Base-by-base conservation (phyloP, 352 stramenopile genomes). In the Plasmopara muralis region DNA sequence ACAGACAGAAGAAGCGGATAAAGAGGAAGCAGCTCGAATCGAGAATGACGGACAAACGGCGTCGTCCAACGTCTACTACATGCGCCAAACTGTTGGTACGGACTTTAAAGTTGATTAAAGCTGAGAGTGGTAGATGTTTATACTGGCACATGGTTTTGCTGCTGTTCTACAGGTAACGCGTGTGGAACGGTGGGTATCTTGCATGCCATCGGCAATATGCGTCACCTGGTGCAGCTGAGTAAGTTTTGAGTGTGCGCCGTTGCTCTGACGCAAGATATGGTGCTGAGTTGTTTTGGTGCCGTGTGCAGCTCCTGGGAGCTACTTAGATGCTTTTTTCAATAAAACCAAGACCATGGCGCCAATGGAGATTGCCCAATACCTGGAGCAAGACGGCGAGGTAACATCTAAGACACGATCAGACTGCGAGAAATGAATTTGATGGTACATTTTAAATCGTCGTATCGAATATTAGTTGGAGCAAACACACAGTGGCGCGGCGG, bases 151-250 rank as follows among this genome's bases (percentile, higher is more conserved):
- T n/a, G n/a, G 42, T 57, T 9, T 18, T 53, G 9, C 47, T 18
- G 15, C 46, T 47, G 13, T 14, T 2, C 13, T 38, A 12, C 44
- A 83, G 72, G 92, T 28, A 98, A 98, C 69, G 95, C 95, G 7
- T 98, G 95, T 55, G 95, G 95, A 15, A 98, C 95, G 1, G 86
- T 98, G 64, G 95, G 90, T 18, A 77, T 98, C 20, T 70, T 98
- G 30, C 94, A 98, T 74, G 85, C 92, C 12, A 70, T 98, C 28
- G 83, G 88, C 25, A 98, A 98, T 72, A 87, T 83, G 65, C 75
- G 82, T 16, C 65, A 92, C 14, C 62, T 75, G n/a, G 62, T 91
- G 9, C 50, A 74, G 14, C 68, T 89, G 20, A 58, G 83, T 94
- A 51, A 25, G 71, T 70, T 53, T 44, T 15, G 9, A 42, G 39